Evolutionary conservation across 768 basidiomycete species (phyloP), one percentile per base, ranked within the genome.

Genomic region (Nevesoporus exiguus): DNA sequence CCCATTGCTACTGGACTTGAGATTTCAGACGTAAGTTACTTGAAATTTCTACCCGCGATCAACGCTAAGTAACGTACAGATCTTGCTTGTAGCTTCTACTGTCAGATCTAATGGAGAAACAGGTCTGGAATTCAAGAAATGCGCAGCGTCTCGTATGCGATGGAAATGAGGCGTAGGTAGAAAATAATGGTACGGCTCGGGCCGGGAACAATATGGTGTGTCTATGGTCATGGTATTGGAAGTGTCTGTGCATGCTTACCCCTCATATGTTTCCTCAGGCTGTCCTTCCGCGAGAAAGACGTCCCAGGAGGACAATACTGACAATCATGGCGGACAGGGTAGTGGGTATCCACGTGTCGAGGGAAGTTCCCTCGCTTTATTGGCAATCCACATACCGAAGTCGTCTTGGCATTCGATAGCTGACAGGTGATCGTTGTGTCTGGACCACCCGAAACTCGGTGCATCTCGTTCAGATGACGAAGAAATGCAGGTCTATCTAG

Each of bases 231-330:
- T 52, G 19, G 49, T 11, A 10, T 21, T 2, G 2, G 9, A 36
- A 3, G 36, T 13, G 5, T 21, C 27, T 55, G 5, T 24, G 9
- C 0, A 44, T 67, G 66, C n/a, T 52, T 36, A 7, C 7, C 24
- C 27, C 4, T 50, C 11, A 67, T 14, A n/a, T 67, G 68, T 2
- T 31, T 19, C 1, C 3, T 47, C 47, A 51, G 41, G 48, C 29
- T 67, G 36, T 70, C 66, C 42, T 37, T 22, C 3, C 66, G 67
- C 10, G 65, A 67, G 48, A 67, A 67, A 9, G 53, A 39, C 22
- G 42, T 65, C 0, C 19, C 53, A 10, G 7, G 0, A 1, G n/a
- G 30, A 45, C 67, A 67, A 13, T 49, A 5, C 7, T 22, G 43
- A 37, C 67, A 67, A 3, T 27, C 11, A 42, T 49, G 48, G 25